These are phyloP conservation scores for Hygrophila difformis DNA, from an alignment of 257 asterid species.

Conservation along the genomic window DNA sequence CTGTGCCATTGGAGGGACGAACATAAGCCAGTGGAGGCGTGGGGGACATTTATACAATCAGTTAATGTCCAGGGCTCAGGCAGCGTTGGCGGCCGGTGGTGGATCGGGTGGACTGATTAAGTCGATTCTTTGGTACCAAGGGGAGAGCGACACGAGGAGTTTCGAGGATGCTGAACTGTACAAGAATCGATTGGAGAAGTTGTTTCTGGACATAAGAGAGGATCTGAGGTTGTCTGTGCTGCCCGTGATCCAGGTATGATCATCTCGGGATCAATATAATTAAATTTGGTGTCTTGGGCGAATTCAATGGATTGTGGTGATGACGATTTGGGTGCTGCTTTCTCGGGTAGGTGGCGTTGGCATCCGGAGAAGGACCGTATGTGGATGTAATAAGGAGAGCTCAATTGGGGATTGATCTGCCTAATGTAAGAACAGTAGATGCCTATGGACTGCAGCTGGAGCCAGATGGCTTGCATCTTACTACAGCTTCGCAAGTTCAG, in stretches of 20 bases:
- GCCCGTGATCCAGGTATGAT: slow-evolving; percentile 41
- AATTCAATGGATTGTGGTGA: too few relatives aligned
- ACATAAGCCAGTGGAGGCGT: slow-evolving; percentile 46
- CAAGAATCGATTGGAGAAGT: slow-evolving; percentile 27
- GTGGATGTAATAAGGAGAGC: slow-evolving; percentile 41
- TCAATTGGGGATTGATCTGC: slow-evolving; percentile 36
- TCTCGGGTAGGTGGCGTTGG: slow-evolving; percentile 47
- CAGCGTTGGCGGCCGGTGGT: slow-evolving; percentile 37
- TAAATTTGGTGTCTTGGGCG: too few relatives aligned
- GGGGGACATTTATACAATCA: slow-evolving; percentile 37
- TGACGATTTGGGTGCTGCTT: too few relatives aligned
- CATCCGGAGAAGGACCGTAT: slow-evolving; percentile 51
- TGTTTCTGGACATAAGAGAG: slow-evolving; percentile 30
- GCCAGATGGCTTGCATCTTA: slow-evolving; percentile 45
- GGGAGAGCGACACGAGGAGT: slow-evolving; percentile 43
- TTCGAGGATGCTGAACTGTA: slow-evolving; percentile 31
- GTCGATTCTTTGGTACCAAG: slow-evolving; percentile 69
- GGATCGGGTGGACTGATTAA: slow-evolving; percentile 36
- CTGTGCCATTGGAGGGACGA: slow-evolving; percentile 66
- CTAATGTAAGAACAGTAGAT: slow-evolving; percentile 47
- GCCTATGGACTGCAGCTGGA: slow-evolving; percentile 44
- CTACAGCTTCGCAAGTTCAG: slow-evolving; percentile 37
- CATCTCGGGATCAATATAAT: too few relatives aligned
- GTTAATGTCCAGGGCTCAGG: slow-evolving; percentile 33
- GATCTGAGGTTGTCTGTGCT: slow-evolving; percentile 29